A percentile compares a stretch with the other conserved stretches of the same genome.
phyloP scores from a whole-genome alignment of 2,329 filamentous ascomycete genomes.

The Talaromyces verruculosus region DNA sequence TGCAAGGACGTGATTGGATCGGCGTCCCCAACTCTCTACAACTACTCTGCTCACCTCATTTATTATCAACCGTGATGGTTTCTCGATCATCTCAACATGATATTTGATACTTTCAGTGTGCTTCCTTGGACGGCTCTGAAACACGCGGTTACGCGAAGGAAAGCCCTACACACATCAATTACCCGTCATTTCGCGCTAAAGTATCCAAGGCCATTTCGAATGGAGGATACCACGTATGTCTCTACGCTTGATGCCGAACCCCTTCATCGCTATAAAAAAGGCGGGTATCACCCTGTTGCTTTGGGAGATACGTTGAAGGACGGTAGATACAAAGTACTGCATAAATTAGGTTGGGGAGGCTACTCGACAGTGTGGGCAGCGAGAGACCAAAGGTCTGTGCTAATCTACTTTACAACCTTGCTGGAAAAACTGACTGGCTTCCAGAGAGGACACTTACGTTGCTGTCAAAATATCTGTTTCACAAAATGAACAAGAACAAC shows the following conservation, averaged over 20 bases:
- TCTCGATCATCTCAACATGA: no score
- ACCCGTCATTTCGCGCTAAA: no score
- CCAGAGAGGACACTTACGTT: neutral
- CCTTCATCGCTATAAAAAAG: slow-evolving; percentile 9
- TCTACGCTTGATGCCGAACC: neutral
- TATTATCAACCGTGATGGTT: no score
- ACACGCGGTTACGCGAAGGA: no score
- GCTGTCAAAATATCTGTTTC: slow-evolving; percentile 12
- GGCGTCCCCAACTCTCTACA: no score
- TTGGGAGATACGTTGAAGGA: slow-evolving; percentile 33
- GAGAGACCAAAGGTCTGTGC: slow-evolving; percentile 31
- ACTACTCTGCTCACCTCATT: no score
- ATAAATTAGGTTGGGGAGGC: slow-evolving; percentile 41
- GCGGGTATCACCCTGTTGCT: slow-evolving; percentile 30
- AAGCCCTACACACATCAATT: no score
- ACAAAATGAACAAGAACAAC: neutral
- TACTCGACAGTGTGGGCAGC: slow-evolving; percentile 40
- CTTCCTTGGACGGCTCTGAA: no score
- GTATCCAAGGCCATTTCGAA: no score
- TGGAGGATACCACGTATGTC: no score
- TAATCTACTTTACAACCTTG: neutral
- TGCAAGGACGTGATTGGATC: no score
- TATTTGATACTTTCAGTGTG: no score
- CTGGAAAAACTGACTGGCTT: neutral
- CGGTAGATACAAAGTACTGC: slow-evolving; percentile 38